phyloP scores from a whole-genome alignment of 148 eudicot genomes.

The Persicaria tinctoria region DNA sequence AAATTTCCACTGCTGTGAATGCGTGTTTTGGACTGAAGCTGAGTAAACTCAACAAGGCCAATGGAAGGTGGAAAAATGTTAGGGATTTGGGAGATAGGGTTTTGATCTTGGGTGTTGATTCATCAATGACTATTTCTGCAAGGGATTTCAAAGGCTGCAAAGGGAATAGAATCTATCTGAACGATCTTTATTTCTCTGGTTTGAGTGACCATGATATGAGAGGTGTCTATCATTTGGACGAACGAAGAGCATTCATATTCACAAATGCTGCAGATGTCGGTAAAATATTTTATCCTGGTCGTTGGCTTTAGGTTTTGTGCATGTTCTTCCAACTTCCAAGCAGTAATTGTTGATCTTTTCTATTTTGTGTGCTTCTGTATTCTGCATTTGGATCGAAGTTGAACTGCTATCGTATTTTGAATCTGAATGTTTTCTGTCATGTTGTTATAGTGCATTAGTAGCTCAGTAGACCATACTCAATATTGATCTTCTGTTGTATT shows the following conservation, averaged over 20 bases:
- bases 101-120: too few relatives aligned
- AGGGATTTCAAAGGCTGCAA: constrained; percentile 13
- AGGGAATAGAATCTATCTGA: constrained; percentile 12
- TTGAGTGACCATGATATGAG: constrained; percentile 9
- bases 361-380: too few relatives aligned
- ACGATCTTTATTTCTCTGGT: neutral
- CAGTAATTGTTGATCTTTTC: too few relatives aligned
- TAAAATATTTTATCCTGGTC: constrained; percentile 13
- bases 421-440: too few relatives aligned
- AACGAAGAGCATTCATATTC: neutral
- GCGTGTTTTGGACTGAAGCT: neutral
- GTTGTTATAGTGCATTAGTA: too few relatives aligned
- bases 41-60: neutral
- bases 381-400: too few relatives aligned
- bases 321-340: too few relatives aligned
- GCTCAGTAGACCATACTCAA: too few relatives aligned
- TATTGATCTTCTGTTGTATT: too few relatives aligned
- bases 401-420: too few relatives aligned
- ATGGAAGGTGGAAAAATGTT: constrained; percentile 2
- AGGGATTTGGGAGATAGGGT: neutral
- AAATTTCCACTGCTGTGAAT: too few relatives aligned
- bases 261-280: neutral
- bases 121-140: neutral
- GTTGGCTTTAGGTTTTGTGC: constrained; percentile 5
- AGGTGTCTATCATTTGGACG: constrained; percentile 11